These are phyloP conservation scores for Eimeria maxima DNA, from an alignment of 169 alveolate genomes.

Conservation along the genomic window DNA sequence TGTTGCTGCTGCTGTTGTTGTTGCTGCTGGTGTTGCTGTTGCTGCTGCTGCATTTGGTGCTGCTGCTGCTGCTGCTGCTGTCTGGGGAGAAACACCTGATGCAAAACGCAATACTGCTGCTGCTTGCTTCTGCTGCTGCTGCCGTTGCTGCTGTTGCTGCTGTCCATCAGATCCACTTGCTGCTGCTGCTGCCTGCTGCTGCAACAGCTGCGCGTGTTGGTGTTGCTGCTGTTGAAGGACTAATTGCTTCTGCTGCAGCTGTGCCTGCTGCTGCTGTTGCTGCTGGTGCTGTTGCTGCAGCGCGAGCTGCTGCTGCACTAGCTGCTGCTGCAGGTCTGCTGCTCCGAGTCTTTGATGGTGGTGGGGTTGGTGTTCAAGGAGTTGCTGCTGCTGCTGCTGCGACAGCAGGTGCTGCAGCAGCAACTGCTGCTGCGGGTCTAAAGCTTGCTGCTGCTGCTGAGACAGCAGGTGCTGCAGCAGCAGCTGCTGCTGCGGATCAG, in stretches of 20 bases:
- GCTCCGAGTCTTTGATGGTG: not conserved
- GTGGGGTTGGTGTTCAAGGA: constrained; percentile 13
- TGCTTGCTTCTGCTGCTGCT: not conserved
- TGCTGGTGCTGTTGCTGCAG: constrained; percentile 3
- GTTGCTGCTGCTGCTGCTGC: not conserved
- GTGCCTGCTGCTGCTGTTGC: not conserved
- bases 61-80: constrained; percentile 7
- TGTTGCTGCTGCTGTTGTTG: not conserved
- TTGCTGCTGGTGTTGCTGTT: not conserved
- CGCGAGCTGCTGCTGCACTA: constrained; percentile 6
- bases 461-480: too few relatives aligned
- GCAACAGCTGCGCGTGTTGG: not conserved
- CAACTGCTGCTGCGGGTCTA: too few relatives aligned
- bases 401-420: too few relatives aligned
- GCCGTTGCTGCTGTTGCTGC: not conserved
- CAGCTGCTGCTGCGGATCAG: too few relatives aligned
- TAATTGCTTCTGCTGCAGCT: not conserved
- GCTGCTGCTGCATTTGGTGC: constrained; percentile 8
- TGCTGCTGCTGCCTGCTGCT: constrained; percentile 18
- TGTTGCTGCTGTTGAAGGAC: constrained; percentile 12
- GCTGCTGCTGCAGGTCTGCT: constrained; percentile 5
- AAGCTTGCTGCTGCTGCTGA: too few relatives aligned
- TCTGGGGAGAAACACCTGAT: not conserved
- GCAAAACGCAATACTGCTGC: not conserved
- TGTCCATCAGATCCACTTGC: not conserved